phyloP scores from a whole-genome alignment of 2,329 filamentous ascomycete species.

The Xylaria sp. region DNA sequence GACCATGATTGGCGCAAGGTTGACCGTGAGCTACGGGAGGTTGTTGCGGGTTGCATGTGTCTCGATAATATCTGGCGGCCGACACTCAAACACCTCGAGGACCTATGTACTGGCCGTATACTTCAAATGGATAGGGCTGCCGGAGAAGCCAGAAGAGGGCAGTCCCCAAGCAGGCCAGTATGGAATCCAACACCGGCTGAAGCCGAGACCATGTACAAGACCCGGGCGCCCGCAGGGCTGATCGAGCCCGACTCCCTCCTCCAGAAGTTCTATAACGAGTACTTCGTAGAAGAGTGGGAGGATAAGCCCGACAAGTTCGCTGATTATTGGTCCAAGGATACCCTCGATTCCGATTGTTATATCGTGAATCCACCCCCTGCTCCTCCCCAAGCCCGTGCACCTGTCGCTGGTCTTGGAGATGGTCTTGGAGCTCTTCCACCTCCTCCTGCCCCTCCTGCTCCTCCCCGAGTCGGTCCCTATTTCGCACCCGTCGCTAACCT shows the following conservation, averaged over 20 bases:
- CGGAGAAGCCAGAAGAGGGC: background rate
- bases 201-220: background rate
- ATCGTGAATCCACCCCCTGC: too few species aligned
- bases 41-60: constrained; percentile 9
- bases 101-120: background rate
- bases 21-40: constrained; percentile 4
- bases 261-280: constrained; percentile 4
- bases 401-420: too few species aligned
- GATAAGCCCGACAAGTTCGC: background rate
- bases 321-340: background rate
- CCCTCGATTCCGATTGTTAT: background rate
- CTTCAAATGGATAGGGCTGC: background rate
- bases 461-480: too few species aligned
- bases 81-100: background rate
- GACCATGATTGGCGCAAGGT: background rate
- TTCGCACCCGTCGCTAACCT: too few species aligned
- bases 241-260: background rate
- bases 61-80: background rate
- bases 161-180: background rate
- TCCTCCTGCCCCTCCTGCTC: too few species aligned
- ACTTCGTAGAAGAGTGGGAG: background rate
- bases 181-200: background rate
- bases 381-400: too few species aligned
- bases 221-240: background rate
- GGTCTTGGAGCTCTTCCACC: too few species aligned